Evolutionary conservation across 2,329 filamentous ascomycete species (phyloP).

Genomic region (Pleomassaria siparia): DNA sequence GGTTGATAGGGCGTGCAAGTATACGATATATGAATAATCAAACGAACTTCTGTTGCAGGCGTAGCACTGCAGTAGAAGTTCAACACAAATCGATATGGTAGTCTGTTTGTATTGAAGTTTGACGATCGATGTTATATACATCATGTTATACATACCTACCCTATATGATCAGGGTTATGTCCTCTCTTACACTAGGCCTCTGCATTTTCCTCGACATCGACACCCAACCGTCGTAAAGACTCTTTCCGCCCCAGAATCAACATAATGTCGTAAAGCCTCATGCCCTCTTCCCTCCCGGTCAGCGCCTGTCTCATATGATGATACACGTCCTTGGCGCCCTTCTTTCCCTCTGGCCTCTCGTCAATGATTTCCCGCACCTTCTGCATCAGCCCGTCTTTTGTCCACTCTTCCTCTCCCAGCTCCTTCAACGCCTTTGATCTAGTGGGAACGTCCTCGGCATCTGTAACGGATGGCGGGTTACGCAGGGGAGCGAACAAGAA

Average conservation of each 20-base stretch:
- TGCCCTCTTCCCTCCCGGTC: conserved; percentile 34
- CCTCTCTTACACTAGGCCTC: background rate
- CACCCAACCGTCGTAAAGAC: conserved; percentile 30
- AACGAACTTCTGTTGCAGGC: too few species aligned
- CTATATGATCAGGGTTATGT: too few species aligned
- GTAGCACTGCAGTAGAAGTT: too few species aligned
- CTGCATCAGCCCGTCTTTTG: conserved; percentile 23
- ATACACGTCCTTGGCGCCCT: conserved; percentile 34
- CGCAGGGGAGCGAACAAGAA: conserved; percentile 57
- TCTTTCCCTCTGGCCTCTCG: conserved; percentile 22
- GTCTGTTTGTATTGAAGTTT: too few species aligned
- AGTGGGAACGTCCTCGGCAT: conserved; percentile 21
- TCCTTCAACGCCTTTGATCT: conserved; percentile 19
- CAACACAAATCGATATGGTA: too few species aligned
- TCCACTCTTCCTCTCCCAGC: conserved; percentile 25
- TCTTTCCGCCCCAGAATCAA: conserved; percentile 35
- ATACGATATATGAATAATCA: too few species aligned
- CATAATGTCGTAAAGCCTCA: conserved; percentile 40
- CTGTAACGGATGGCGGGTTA: conserved; percentile 10
- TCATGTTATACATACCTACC: background rate
- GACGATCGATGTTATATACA: too few species aligned
- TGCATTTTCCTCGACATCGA: conserved; percentile 12
- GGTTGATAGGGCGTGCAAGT: too few species aligned
- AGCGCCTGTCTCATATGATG: conserved; percentile 35
- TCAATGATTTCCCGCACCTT: conserved; percentile 33